Evolutionary conservation across 331 rosid species (phyloP).

Genomic region (Dryas integrifolia): DNA sequence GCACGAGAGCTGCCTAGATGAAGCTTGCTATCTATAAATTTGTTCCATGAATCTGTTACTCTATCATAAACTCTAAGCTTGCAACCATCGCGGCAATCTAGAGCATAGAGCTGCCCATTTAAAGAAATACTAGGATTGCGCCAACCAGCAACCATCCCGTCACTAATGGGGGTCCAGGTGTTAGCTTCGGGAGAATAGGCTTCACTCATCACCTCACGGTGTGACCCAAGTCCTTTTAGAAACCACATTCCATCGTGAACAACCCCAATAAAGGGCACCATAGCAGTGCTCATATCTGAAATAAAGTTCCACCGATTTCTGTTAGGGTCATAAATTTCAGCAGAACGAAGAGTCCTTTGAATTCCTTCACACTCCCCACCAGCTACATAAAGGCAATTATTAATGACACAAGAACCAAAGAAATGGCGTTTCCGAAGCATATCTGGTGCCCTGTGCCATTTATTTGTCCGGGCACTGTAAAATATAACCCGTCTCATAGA

Average conservation of each 20-base stretch:
- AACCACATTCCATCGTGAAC: constrained; percentile 89
- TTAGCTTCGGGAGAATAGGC: constrained; percentile 83
- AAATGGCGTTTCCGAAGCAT: constrained; percentile 95
- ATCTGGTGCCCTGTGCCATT: constrained; percentile 97
- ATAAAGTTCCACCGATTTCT: constrained; percentile 82
- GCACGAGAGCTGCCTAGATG: constrained; percentile 90
- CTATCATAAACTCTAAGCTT: constrained; percentile 83
- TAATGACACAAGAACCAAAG: constrained; percentile 91
- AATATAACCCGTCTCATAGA: constrained; percentile 97
- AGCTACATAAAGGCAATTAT: constrained; percentile 93
- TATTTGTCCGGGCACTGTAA: constrained; percentile 91
- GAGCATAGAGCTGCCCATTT: constrained; percentile 80
- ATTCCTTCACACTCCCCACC: constrained; percentile 99
- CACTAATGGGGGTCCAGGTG: constrained; percentile 73
- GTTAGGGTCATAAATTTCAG: constrained; percentile 92
- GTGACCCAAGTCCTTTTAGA: constrained; percentile 89
- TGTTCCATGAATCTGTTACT: constrained; percentile 82
- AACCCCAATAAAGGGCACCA: constrained; percentile 98
- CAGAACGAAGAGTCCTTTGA: constrained; percentile 94
- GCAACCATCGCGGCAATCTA: constrained; percentile 94
- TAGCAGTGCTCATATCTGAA: constrained; percentile 91
- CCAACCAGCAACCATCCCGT: constrained; percentile 92
- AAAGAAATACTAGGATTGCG: constrained; percentile 92
- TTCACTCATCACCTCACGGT: constrained; percentile 88
- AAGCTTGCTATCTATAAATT: constrained; percentile 86